Base-by-base conservation (phyloP, 2,329 filamentous ascomycete species). In the Onygena corvina region DNA sequence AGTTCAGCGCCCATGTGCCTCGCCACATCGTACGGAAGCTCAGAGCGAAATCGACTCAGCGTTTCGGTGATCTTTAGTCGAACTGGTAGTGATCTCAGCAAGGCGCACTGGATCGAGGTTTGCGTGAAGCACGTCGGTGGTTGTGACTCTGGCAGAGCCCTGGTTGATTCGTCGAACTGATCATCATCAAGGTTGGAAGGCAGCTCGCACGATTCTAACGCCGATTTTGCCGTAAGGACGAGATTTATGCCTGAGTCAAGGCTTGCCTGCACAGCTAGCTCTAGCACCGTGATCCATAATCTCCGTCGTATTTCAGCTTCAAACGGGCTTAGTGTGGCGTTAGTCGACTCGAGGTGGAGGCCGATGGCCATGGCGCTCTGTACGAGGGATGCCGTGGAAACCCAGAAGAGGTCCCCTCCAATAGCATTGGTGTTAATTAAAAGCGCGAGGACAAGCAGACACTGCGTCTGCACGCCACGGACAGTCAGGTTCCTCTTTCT, bases 251-350 rank as follows among this genome's bases (percentile, higher is more conserved):
- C 63, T 1, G 61, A 57, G 40, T 63, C 62, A 11, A 67, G 46
- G 9, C 59, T 55, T 0, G 63, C 53, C 35, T 67, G 64, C 0
- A 63, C 34, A 20, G 53, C 53, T 21, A 67, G 50, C 47, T 67
- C 64, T 3, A 67, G 31, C n/a, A 67, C 59, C 0, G 63, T 66
- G 25, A 59, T 60, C 64, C 64, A 67, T 2, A 67, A 52, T 20
- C 61, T 51, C 38, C 64, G 52, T 14, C 64, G 57, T 1, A 64
- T 46, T 36, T 65, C 61, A 12, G 53, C 48, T 2, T 59, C 51
- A 3, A 55, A 36, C 2, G 50, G 1, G 1, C 51, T 47, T 51
- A 59, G 57, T n/a, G 47, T 30, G 1, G 52, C 52, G 7, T 64
- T 51, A 29, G 58, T 53, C 0, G 64, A 63, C 38, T 66, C 61